Evolutionary conservation across 2,329 filamentous ascomycete species (phyloP).

Genomic region (Emydomyces testavorans): DNA sequence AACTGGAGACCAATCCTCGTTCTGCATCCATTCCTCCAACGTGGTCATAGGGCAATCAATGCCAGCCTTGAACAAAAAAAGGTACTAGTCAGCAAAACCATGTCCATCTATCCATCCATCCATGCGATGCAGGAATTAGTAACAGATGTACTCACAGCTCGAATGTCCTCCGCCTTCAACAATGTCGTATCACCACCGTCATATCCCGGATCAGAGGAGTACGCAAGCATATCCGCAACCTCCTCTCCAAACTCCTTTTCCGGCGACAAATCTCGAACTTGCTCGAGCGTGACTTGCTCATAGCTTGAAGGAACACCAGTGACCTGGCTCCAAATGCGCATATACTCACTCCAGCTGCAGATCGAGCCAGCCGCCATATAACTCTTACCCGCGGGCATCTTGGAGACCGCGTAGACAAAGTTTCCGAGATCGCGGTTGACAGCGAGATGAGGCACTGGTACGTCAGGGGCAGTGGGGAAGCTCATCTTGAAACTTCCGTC

Average conservation of each 20-base stretch:
- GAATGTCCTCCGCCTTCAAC: slow-evolving; percentile 36
- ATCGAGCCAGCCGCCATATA: slow-evolving; percentile 41
- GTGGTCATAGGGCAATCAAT: slow-evolving; percentile 31
- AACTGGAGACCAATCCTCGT: slow-evolving; percentile 22
- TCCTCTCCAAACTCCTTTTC: slow-evolving; percentile 38
- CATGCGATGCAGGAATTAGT: neutral
- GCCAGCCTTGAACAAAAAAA: slow-evolving; percentile 26
- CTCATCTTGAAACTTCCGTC: slow-evolving; percentile 40
- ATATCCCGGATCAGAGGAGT: slow-evolving; percentile 40
- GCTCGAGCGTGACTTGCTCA: slow-evolving; percentile 31
- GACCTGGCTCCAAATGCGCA: slow-evolving; percentile 33
- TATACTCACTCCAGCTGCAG: slow-evolving; percentile 40
- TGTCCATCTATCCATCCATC: neutral
- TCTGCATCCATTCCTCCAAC: slow-evolving; percentile 22
- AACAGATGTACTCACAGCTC: slow-evolving; percentile 29
- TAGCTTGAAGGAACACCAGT: slow-evolving; percentile 31
- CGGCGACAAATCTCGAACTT: slow-evolving; percentile 31
- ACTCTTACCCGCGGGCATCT: slow-evolving; percentile 40
- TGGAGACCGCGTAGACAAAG: slow-evolving; percentile 40
- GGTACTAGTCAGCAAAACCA: neutral
- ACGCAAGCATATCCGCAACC: slow-evolving; percentile 39
- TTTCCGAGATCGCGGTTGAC: slow-evolving; percentile 40
- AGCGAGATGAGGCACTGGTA: slow-evolving; percentile 36
- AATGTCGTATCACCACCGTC: slow-evolving; percentile 37
- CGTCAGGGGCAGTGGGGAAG: slow-evolving; percentile 36